phyloP scores from a whole-genome alignment of 2,329 filamentous ascomycete species.

The Talaromyces verruculosus region DNA sequence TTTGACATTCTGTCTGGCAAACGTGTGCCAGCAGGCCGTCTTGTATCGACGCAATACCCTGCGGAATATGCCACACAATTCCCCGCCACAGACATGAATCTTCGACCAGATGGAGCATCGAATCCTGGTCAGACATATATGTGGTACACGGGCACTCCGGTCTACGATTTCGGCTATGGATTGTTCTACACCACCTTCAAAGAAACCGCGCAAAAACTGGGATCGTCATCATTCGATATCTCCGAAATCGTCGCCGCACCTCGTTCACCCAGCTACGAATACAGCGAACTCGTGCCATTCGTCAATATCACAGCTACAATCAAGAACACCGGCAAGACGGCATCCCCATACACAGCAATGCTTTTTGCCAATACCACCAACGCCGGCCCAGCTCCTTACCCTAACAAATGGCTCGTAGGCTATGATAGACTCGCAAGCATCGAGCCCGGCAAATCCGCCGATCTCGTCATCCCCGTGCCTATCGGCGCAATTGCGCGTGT shows the following conservation, averaged over 20 bases:
- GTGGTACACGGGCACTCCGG: slow-evolving; percentile 44
- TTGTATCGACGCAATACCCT: slow-evolving; percentile 42
- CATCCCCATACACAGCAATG: slow-evolving; percentile 46
- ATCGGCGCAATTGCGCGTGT: slow-evolving; percentile 42
- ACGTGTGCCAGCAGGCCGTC: slow-evolving; percentile 43
- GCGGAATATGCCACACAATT: slow-evolving; percentile 45
- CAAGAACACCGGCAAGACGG: slow-evolving; percentile 37
- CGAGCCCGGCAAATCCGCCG: slow-evolving; percentile 28
- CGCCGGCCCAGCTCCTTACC: slow-evolving; percentile 43
- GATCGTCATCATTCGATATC: slow-evolving; percentile 35
- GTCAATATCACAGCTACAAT: slow-evolving; percentile 38
- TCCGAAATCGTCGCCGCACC: slow-evolving; percentile 32
- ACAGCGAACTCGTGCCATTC: slow-evolving; percentile 40
- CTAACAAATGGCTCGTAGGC: slow-evolving; percentile 46
- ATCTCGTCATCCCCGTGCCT: slow-evolving; percentile 37
- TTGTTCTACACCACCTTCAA: slow-evolving; percentile 47
- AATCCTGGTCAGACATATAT: slow-evolving; percentile 49
- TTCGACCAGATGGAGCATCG: slow-evolving; percentile 35
- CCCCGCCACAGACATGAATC: slow-evolving; percentile 43
- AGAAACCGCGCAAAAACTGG: background rate
- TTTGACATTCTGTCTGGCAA: slow-evolving; percentile 46
- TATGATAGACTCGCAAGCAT: slow-evolving; percentile 37
- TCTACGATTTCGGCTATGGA: slow-evolving; percentile 47
- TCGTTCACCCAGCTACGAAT: slow-evolving; percentile 28
- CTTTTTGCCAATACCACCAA: slow-evolving; percentile 38